These are phyloP conservation scores for Xerocomus spinulosus DNA, from an alignment of 768 basidiomycete genomes.

Conservation along the genomic window DNA sequence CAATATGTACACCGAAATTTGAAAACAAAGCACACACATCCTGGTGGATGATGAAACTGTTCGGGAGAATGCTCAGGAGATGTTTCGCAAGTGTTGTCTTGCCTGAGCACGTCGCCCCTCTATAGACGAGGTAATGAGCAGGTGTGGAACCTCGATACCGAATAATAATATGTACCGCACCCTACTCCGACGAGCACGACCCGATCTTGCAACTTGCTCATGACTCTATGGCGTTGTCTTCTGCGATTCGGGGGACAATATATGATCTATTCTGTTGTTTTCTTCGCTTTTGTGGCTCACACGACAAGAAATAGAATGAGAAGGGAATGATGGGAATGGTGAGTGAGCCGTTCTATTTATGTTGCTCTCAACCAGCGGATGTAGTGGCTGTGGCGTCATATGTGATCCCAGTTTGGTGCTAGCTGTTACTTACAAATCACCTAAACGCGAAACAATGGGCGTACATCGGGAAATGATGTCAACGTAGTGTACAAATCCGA, in stretches of 20 bases:
- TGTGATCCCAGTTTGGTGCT: too few relatives aligned
- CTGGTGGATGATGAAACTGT: conserved; percentile 85
- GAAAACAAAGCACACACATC: conserved; percentile 53
- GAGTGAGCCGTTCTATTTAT: too few relatives aligned
- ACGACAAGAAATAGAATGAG: too few relatives aligned
- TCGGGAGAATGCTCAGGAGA: conserved; percentile 65
- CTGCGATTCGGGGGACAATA: background rate
- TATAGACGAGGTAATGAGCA: conserved; percentile 25
- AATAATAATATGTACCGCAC: conserved; percentile 32
- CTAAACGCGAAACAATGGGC: too few relatives aligned
- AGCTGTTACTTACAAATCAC: too few relatives aligned
- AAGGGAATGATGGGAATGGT: too few relatives aligned
- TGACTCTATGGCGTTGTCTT: too few relatives aligned
- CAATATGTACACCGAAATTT: background rate
- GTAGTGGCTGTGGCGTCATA: background rate
- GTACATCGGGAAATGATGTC: too few relatives aligned
- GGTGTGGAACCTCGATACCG: background rate
- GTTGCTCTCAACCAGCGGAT: too few relatives aligned
- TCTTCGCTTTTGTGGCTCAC: background rate
- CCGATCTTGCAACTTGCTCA: conserved; percentile 19
- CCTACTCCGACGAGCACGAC: conserved; percentile 52
- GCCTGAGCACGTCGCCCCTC: conserved; percentile 90
- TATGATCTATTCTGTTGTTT: background rate
- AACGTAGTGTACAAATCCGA: too few relatives aligned
- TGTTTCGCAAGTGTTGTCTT: conserved; percentile 97